Evolutionary conservation across 148 eudicot genomes (phyloP).

Genomic region (Fagopyrum tataricum): DNA sequence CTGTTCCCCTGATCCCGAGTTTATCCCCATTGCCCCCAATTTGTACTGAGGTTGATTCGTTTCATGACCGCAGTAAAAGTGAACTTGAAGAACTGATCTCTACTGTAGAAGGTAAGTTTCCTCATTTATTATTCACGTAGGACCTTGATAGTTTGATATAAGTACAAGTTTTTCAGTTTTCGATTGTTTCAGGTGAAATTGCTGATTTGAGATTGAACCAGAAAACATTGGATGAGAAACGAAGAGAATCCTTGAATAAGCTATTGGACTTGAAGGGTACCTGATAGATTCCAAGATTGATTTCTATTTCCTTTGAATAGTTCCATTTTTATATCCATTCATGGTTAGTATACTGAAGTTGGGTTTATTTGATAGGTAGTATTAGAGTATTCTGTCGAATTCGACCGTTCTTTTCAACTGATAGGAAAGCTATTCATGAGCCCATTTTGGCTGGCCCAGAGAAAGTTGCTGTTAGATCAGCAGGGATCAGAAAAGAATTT

Average conservation of each 20-base stretch:
- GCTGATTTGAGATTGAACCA: conserved; percentile 34
- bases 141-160: background rate
- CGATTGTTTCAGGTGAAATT: conserved; percentile 45
- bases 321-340: background rate
- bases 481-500: conserved; percentile 54
- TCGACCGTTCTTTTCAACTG: conserved; percentile 33
- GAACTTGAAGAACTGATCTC: conserved; percentile 33
- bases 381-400: conserved; percentile 66
- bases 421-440: conserved; percentile 30
- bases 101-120: conserved; percentile 40
- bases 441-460: conserved; percentile 36
- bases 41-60: conserved; percentile 31
- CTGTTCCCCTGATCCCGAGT: conserved; percentile 13
- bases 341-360: conserved; percentile 6
- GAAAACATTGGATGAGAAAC: conserved; percentile 35
- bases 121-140: background rate
- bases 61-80: conserved; percentile 32
- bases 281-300: background rate
- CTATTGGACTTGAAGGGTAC: conserved; percentile 63
- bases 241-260: conserved; percentile 55
- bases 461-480: conserved; percentile 47
- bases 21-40: conserved; percentile 15
- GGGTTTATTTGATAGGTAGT: conserved; percentile 34
- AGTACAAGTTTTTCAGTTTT: conserved; percentile 3
- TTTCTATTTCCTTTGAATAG: background rate